phyloP scores from a whole-genome alignment of 1,284 basidiomycete genomes.

The Cryptococcus sp. region DNA sequence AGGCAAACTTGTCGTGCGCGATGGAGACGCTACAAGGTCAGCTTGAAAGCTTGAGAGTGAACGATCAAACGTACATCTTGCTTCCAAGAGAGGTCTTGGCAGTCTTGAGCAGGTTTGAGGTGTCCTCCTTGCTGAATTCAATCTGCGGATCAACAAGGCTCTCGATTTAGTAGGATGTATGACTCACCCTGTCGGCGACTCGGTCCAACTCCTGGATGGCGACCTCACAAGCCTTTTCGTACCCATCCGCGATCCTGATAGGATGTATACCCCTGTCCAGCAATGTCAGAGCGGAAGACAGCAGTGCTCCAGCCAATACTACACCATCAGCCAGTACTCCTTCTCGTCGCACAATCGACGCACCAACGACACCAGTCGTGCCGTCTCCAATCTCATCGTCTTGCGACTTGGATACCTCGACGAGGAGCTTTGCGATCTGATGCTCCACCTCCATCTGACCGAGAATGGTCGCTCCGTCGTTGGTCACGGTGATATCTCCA shows the following conservation, averaged over 20 bases:
- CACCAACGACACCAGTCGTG: constrained; percentile 96
- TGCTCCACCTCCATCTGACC: constrained; percentile 98
- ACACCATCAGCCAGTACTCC: not conserved
- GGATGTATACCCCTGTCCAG: constrained; percentile 96
- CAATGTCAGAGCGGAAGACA: constrained; percentile 60
- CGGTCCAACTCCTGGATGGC: constrained; percentile 85
- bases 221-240: constrained; percentile 85
- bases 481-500: constrained; percentile 98
- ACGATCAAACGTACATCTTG: constrained; percentile 71
- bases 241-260: constrained; percentile 96
- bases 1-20: constrained; percentile 88
- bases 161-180: not conserved
- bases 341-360: constrained; percentile 33
- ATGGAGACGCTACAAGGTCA: constrained; percentile 73
- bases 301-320: constrained; percentile 93
- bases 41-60: not conserved
- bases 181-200: constrained; percentile 76
- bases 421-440: constrained; percentile 95
- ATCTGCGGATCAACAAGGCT: constrained; percentile 22
- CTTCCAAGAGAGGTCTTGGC: constrained; percentile 94
- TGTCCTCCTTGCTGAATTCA: constrained; percentile 74
- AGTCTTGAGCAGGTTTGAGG: constrained; percentile 82
- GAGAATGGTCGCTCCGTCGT: constrained; percentile 95
- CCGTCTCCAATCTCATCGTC: constrained; percentile 99
- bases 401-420: constrained; percentile 89